Evolutionary conservation across 2,329 filamentous ascomycete genomes (phyloP), one percentile per base, ranked within the genome.

Genomic region (Cytospora schulzeri): DNA sequence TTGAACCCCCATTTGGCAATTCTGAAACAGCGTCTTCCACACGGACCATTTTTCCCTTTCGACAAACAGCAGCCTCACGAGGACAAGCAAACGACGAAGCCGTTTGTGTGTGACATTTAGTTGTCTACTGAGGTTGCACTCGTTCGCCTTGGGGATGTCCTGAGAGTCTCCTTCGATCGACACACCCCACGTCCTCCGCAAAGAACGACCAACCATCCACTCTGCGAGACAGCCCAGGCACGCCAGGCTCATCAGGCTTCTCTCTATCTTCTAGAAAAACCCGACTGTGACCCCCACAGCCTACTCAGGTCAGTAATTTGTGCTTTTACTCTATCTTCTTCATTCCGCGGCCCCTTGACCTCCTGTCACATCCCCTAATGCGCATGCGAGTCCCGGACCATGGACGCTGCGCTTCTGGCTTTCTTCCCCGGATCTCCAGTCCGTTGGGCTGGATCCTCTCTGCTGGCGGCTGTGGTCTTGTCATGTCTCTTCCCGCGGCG

Each of bases 151-250:
- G 26, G 33, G n/a, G 53, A 33, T n/a, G 52, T 31, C 51, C 19
- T 17, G 29, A 41, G 14, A 31, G 7, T 22, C 52, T 38, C 50
- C 35, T 35, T 48, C 60, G 58, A 51, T 53, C 33, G 53, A 54
- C 31, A 54, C 31, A 65, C 58, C 63, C 58, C 58, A 61, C 63
- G 58, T 29, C 58, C 58, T 60, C 58, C 61, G 63, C 63, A 57
- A 38, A n/a, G n/a, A 19, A 53, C 54, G 33, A 33, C 45, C 54
- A n/a, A 22, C 53, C 63, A 48, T 57, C 60, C 52, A 53, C 57
- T 50, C 57, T 64, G 62, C 45, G 57, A 48, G 57, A 53, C 51
- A 56, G 15, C 38, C 28, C 45, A 17, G 55, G 6, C 9, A n/a
- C n/a, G n/a, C n/a, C n/a, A n/a, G n/a, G 17, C 41, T 45, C 45